phyloP scores from a whole-genome alignment of 192 early-diverging fungal species.

The Radiomyces spectabilis region DNA sequence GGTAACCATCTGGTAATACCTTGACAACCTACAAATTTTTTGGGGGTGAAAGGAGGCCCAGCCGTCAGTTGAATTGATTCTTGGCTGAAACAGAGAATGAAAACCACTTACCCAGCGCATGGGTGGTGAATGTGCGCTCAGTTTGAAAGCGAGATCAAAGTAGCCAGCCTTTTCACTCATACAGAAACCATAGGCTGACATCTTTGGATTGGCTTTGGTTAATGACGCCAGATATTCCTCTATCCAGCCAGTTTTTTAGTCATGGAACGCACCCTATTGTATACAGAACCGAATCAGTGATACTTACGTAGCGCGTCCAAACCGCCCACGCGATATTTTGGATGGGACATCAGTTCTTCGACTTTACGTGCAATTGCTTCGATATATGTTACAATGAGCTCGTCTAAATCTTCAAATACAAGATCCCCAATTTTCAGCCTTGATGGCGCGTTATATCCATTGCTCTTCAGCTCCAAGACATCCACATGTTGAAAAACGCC shows the following conservation, averaged over 20 bases:
- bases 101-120: slow-evolving; percentile 59
- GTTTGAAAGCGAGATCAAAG: slow-evolving; percentile 72
- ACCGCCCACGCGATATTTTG: slow-evolving; percentile 70
- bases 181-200: slow-evolving; percentile 82
- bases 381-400: slow-evolving; percentile 83
- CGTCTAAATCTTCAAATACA: slow-evolving; percentile 83
- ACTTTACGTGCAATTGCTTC: slow-evolving; percentile 74
- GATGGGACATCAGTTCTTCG: slow-evolving; percentile 57
- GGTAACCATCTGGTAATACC: slow-evolving; percentile 71
- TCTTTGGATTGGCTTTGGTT: slow-evolving; percentile 48
- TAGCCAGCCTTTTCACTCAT: slow-evolving; percentile 61
- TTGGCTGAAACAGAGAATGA: no score
- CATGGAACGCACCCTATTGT: no score
- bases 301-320: slow-evolving; percentile 51
- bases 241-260: slow-evolving; percentile 32
- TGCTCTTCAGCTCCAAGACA: slow-evolving; percentile 61
- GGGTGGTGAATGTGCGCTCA: slow-evolving; percentile 53
- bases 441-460: slow-evolving; percentile 63
- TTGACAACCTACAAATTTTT: slow-evolving; percentile 39
- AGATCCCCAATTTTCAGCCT: slow-evolving; percentile 59
- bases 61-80: no score
- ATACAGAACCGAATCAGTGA: no score
- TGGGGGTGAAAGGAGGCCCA: no score
- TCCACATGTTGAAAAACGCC: slow-evolving; percentile 85
- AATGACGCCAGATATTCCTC: slow-evolving; percentile 35